Conservation (phyloP, 1,139 yeast genomes). For the Saccharomycopsis hybrid region DNA sequence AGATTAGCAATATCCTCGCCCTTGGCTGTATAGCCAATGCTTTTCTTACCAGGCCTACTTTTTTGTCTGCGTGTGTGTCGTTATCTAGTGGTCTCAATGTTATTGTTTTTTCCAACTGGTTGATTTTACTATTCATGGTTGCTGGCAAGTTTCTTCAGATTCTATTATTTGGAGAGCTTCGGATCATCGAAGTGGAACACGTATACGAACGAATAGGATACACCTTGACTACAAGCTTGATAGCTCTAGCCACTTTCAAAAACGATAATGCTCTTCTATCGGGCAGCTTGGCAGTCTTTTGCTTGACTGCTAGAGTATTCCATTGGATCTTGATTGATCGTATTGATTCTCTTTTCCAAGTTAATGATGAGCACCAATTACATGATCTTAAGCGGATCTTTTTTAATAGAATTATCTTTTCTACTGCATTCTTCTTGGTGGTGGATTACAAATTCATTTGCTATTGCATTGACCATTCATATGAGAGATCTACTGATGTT, state of each 20-base stretch:
- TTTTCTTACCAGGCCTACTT: constrained; percentile 26
- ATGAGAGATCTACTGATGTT: constrained; percentile 41
- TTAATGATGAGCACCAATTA: constrained; percentile 31
- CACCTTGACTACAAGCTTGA: constrained; percentile 58
- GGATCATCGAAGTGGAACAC: constrained; percentile 73
- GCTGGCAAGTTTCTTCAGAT: constrained; percentile 41
- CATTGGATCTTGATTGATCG: constrained; percentile 70
- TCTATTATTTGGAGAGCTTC: constrained; percentile 66
- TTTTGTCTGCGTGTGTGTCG: constrained; percentile 27
- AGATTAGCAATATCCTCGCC: constrained; percentile 23
- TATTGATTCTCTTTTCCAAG: constrained; percentile 45
- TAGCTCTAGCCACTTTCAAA: constrained; percentile 56
- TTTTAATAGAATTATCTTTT: constrained; percentile 33
- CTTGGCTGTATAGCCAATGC: constrained; percentile 23
- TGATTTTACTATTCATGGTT: constrained; percentile 34
- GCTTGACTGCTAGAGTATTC: constrained; percentile 57
- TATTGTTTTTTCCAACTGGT: constrained; percentile 35
- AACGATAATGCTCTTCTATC: constrained; percentile 49
- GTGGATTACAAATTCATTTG: constrained; percentile 49
- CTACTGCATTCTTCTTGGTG: constrained; percentile 37
- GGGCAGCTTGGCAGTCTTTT: constrained; percentile 32
- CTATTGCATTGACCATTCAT: constrained; percentile 53
- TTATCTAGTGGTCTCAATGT: constrained; percentile 27
- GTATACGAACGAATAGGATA: constrained; percentile 61
- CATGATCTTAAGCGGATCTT: constrained; percentile 28